Evolutionary conservation across 2,329 filamentous ascomycete species (phyloP).

Genomic region (Aspergillus caelatus): DNA sequence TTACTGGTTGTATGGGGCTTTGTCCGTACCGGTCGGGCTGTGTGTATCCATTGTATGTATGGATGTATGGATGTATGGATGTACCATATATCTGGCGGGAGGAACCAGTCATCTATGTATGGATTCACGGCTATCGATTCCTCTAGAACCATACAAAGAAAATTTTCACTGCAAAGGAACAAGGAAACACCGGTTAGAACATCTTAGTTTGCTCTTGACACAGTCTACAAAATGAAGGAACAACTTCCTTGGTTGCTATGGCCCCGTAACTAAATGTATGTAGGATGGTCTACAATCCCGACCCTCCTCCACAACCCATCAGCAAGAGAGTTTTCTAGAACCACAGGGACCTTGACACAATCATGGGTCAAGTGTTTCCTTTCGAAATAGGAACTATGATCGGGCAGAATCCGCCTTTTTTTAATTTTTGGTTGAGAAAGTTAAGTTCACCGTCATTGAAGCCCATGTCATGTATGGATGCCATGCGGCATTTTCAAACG

Average conservation of each 20-base stretch:
- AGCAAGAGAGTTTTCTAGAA: background rate
- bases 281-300: background rate
- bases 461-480: background rate
- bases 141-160: background rate
- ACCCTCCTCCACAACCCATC: background rate
- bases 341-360: background rate
- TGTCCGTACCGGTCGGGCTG: background rate
- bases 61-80: background rate
- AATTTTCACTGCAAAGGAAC: background rate
- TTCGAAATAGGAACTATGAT: background rate
- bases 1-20: background rate
- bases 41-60: background rate
- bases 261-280: background rate
- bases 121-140: background rate
- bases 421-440: too few relatives aligned
- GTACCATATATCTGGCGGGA: background rate
- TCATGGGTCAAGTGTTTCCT: background rate
- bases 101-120: background rate
- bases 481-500: slow-evolving; percentile 2
- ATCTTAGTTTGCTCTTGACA: background rate
- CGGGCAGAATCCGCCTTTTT: background rate
- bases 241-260: background rate
- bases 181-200: background rate
- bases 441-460: background rate
- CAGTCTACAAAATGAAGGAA: background rate